Base-by-base conservation (phyloP, 2,329 filamentous ascomycete species). In the Albophoma yamanashiensis region DNA sequence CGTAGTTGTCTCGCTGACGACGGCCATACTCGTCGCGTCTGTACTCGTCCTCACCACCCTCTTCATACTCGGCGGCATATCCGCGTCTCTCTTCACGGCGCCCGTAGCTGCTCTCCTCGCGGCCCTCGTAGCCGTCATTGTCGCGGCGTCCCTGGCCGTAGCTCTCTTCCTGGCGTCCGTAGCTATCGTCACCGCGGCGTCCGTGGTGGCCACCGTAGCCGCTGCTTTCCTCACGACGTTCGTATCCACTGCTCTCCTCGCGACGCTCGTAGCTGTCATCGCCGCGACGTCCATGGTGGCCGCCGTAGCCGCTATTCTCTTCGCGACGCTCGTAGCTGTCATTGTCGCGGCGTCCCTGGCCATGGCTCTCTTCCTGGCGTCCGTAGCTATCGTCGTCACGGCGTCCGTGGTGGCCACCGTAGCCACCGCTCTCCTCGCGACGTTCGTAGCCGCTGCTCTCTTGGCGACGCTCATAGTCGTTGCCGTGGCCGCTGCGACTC, bases 1-100 rank as follows among this genome's bases (percentile, higher is more conserved):
- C 67, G 47, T 66, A 66, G 27, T 65, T 65, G 17, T 67, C 64
- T 62, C 71, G 67, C 42, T 71, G 66, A n/a, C 65, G 64, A 27
- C 64, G 65, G 31, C 40, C 57, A 55, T 59, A 38, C 31, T 61
- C 34, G 14, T 57, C 39, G 12, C 57, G 47, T 15, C 57, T 59
- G 40, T 63, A 47, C n/a, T 59, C 58, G 47, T 59, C 55, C 14
- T 57, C 55, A 25, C 64, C 61, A 27, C 62, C 55, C 39, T 67
- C 62, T 22, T 66, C 62, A 17, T 34, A 69, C 62, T 25, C 64
- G 59, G 8, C 68, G 64, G 25, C 68, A 55, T 68, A 63, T 58
- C 64, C 64, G 5, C 67, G 63, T 4, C 69, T 62, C 31, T 68
- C 62, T 34, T 64, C 61, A 9, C 45, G 9, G 15, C 47, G 25